These are phyloP conservation scores for Odontarrhena argentea DNA, from an alignment of 345 rosid species.

Conservation along the genomic window DNA sequence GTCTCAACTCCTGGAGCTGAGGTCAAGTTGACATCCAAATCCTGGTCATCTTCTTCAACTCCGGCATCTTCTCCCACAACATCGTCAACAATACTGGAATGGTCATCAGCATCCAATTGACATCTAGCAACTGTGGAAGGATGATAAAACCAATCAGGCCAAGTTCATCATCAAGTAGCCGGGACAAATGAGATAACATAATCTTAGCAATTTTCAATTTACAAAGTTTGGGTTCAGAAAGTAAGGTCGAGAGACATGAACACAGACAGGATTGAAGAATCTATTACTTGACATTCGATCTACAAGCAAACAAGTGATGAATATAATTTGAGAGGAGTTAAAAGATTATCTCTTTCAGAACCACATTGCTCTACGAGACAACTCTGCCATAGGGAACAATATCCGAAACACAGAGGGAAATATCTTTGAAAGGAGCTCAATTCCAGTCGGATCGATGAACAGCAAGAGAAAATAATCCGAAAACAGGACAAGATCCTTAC, in stretches of 20 bases:
- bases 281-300: slow-evolving; percentile 20
- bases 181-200: background rate
- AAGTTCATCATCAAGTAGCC: background rate
- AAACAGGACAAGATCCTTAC: slow-evolving; percentile 8
- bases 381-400: slow-evolving; percentile 1
- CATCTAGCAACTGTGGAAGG: slow-evolving; percentile 66
- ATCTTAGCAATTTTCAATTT: background rate
- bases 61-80: slow-evolving; percentile 46
- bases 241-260: slow-evolving; percentile 14
- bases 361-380: slow-evolving; percentile 16
- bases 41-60: slow-evolving; percentile 63
- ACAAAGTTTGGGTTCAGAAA: background rate
- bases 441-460: slow-evolving; percentile 25
- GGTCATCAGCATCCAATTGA: slow-evolving; percentile 55
- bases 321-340: background rate
- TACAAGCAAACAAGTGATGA: slow-evolving; percentile 7
- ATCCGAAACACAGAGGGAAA: background rate
- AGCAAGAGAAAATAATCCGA: background rate
- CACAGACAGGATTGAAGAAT: background rate
- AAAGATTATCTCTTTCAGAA: background rate
- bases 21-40: slow-evolving; percentile 56
- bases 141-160: slow-evolving; percentile 16
- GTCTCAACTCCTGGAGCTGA: slow-evolving; percentile 79
- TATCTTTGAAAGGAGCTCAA: slow-evolving; percentile 15
- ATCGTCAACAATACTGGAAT: slow-evolving; percentile 49